phyloP scores from a whole-genome alignment of 176 grass and related monocot genomes.

The Puya raimondii region DNA sequence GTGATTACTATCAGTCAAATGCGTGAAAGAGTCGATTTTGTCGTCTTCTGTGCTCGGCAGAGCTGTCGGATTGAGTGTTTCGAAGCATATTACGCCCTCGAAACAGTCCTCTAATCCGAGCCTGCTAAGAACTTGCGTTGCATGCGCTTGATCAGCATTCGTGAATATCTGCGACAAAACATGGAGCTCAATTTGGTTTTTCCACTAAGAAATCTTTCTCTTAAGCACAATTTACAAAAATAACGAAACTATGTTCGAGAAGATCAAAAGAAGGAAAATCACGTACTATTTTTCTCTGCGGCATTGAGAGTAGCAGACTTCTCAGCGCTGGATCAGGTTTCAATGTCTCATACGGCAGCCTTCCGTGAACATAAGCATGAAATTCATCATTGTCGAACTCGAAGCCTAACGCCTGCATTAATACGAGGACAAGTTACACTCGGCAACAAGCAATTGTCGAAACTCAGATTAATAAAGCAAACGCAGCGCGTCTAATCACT shows the following conservation, averaged over 20 bases:
- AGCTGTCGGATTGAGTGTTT: constrained; percentile 44
- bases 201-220: neutral
- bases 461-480: neutral
- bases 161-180: constrained; percentile 40
- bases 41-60: neutral
- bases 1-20: neutral
- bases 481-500: too few species aligned
- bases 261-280: neutral
- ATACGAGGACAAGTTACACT: too few species aligned
- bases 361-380: constrained; percentile 63
- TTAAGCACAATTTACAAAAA: neutral
- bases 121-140: constrained; percentile 33
- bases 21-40: neutral
- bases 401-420: constrained; percentile 41
- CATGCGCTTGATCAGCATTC: constrained; percentile 55
- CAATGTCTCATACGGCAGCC: constrained; percentile 54
- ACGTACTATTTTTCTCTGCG: constrained; percentile 62
- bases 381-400: constrained; percentile 58
- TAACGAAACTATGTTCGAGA: too few species aligned
- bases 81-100: constrained; percentile 63
- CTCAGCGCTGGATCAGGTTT: constrained; percentile 52
- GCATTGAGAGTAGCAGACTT: constrained; percentile 52
- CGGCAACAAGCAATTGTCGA: neutral
- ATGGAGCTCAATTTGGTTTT: neutral
- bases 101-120: constrained; percentile 52